phyloP scores from a whole-genome alignment of 2,329 filamentous ascomycete species.

The Colletotrichum orchidophilum region DNA sequence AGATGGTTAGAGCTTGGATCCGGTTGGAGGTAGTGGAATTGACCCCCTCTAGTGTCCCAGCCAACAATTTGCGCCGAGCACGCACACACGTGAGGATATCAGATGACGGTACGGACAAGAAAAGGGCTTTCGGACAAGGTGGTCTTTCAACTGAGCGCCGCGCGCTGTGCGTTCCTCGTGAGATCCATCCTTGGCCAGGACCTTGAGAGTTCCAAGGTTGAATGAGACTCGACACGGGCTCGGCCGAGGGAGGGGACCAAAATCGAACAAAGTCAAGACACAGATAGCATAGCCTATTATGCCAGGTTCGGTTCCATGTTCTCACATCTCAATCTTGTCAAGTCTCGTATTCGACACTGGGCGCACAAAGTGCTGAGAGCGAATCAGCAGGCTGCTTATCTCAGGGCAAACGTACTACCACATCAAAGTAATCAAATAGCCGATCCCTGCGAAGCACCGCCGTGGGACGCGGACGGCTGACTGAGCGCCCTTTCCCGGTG shows the following conservation, averaged over 20 bases:
- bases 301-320: neutral
- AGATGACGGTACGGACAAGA: constrained; percentile 9
- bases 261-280: constrained; percentile 4
- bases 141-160: constrained; percentile 10
- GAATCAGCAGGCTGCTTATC: constrained; percentile 3
- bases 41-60: constrained; percentile 27
- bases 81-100: constrained; percentile 7
- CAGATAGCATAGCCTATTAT: too few species aligned
- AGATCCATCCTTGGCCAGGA: neutral
- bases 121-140: constrained; percentile 1
- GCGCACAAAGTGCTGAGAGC: neutral
- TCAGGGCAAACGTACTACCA: neutral
- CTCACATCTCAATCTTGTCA: neutral
- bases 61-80: constrained; percentile 28
- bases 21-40: constrained; percentile 13
- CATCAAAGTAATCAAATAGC: constrained; percentile 9
- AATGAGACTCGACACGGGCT: neutral
- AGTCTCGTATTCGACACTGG: constrained; percentile 19
- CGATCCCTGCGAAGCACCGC: constrained; percentile 8
- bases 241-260: neutral
- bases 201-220: neutral
- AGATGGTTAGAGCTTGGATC: neutral
- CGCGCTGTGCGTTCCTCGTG: neutral
- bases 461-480: constrained; percentile 22
- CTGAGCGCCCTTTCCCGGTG: constrained; percentile 16